Conservation (phyloP, 805 yeast species). For the Candida palmyrensis region DNA sequence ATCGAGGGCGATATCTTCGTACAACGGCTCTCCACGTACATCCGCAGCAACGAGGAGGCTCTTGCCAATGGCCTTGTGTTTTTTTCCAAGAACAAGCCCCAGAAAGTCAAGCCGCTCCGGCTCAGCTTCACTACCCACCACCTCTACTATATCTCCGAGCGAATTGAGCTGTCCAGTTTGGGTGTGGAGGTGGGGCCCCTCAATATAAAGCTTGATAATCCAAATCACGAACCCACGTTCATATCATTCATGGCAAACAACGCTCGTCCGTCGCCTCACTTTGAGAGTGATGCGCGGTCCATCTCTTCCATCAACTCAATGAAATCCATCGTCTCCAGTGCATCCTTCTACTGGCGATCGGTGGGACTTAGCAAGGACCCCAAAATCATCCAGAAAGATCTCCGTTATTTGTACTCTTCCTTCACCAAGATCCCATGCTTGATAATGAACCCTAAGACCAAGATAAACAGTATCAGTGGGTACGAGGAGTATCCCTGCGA, state of each 20-base stretch:
- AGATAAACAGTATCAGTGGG: constrained; percentile 51
- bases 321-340: constrained; percentile 43
- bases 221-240: constrained; percentile 48
- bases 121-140: constrained; percentile 60
- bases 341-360: constrained; percentile 37
- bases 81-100: constrained; percentile 36
- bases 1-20: constrained; percentile 56
- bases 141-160: constrained; percentile 54
- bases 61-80: constrained; percentile 55
- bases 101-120: constrained; percentile 45
- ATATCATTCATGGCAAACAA: constrained; percentile 58
- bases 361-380: constrained; percentile 34
- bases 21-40: constrained; percentile 48
- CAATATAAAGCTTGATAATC: constrained; percentile 53
- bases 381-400: constrained; percentile 43
- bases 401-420: constrained; percentile 54
- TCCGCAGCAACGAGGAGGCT: constrained; percentile 52
- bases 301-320: constrained; percentile 56
- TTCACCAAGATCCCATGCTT: constrained; percentile 64
- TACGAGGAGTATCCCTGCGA: constrained; percentile 72
- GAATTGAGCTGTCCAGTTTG: constrained; percentile 44
- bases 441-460: constrained; percentile 54
- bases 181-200: constrained; percentile 58
- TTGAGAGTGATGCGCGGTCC: constrained; percentile 42
- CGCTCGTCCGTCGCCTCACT: constrained; percentile 37